Base-by-base conservation (phyloP, 1,284 basidiomycete genomes). In the Puccinia horiana region DNA sequence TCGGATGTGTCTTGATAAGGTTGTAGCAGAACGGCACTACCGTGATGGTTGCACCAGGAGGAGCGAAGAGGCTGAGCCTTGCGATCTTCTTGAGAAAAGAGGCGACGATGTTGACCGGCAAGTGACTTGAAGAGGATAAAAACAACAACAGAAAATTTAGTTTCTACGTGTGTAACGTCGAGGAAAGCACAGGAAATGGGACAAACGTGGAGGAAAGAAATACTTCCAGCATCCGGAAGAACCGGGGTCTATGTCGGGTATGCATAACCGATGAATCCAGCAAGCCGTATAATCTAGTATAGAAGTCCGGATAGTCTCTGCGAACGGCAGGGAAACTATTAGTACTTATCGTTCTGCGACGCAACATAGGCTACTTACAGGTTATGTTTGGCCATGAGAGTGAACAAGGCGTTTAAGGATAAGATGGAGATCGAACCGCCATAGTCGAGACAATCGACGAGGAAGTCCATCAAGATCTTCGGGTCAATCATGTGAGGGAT, bases 271-370 rank as follows among this genome's bases (percentile, higher is more conserved):
- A 91, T 23, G 92, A 89, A 86, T 95, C 93, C 16, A 99, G 90
- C 86, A 98, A 93, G 0, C 91, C 90, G 85, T 99, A 99, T 2
- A 99, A 90, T n/a, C 93, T 91, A 4, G 92, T 93, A 89, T 98
- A 99, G 88, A 99, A 98, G 12, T 92, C 92, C 3, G 97, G 96
- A 86, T 97, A 98, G 86, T 98, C 96, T 44, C 94, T 95, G 23
- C 40, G 63, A 18, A 35, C 23, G 26, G 14, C 20, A 82, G 47
- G 69, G 29, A 35, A 61, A 56, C 40, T 56, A 75, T 75, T 18
- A 23, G 58, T 61, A 63, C 47, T 49, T 23, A 56, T 23, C 52
- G 49, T 74, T 73, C 32, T 16, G 35, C 0, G 18, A 83, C 72
- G 26, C 5, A 16, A 40, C 5, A 69, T 35, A 20, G 82, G 42